Base-by-base conservation (phyloP, 2,329 filamentous ascomycete genomes). In the Harringtonia aguacate region DNA sequence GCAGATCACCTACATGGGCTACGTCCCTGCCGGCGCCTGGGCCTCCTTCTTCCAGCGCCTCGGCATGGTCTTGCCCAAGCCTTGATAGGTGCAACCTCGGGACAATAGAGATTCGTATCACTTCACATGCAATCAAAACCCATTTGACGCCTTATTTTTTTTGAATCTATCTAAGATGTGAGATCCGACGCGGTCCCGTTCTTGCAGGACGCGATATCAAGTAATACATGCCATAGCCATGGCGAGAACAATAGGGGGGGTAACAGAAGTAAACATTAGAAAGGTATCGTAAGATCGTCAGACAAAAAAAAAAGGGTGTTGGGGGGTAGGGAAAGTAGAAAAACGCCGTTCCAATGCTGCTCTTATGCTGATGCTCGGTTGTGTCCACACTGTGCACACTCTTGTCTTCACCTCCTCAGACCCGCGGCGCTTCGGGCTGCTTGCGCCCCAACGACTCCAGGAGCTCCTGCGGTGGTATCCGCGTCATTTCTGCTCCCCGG, bases 401-500 rank as follows among this genome's bases (percentile, higher is more conserved):
- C 35, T 18, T 6, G 20, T 37, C 9, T 3, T 17, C 36, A 9
- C 18, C 13, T 69, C n/a, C 8, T 69, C 58, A 78, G 40, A 79
- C 68, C 14, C 67, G 68, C 27, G 75, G 75, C 28, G 65, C 69
- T 15, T 68, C 70, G 14, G 67, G 56, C 46, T 67, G 62, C 28
- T 65, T 66, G 48, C 68, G 68, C 36, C 67, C 66, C 15, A 79
- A 57, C 17, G 69, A 72, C 53, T 75, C 69, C 8, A 79, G 62
- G 31, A 79, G 66, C 58, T 81, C 73, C 41, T 72, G 69, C 4
- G 79, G 79, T 13, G 78, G 78, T 48, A 82, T 71, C 49, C 75
- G 65, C 51, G 70, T 67, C 50, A 81, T 75, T 42, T 74, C 74
- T 49, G 67, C 75, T 44, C 70, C 70, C 34, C 73, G 68, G 55